These are phyloP conservation scores for Cymodocea nodosa DNA, from an alignment of 116 monocot species.

Conservation along the genomic window DNA sequence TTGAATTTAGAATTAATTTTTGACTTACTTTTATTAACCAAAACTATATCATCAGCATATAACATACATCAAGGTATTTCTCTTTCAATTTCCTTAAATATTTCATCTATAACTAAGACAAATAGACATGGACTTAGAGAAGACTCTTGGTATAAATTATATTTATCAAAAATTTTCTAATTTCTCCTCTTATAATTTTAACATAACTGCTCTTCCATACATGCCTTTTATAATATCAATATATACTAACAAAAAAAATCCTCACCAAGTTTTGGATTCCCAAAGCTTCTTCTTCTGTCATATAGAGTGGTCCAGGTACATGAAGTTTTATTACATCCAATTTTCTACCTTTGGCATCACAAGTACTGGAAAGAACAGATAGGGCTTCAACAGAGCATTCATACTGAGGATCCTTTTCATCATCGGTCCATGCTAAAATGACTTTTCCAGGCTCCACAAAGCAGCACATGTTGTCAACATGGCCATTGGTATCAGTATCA, in stretches of 20 bases:
- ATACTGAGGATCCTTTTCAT: slow-evolving; percentile 79
- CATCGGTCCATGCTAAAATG: slow-evolving; percentile 86
- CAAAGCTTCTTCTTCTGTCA: slow-evolving; percentile 71
- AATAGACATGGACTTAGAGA: too few relatives aligned
- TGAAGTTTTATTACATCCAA: slow-evolving; percentile 72
- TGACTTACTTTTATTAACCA: too few relatives aligned
- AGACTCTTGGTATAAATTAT: too few relatives aligned
- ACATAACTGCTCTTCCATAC: too few relatives aligned
- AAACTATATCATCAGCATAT: too few relatives aligned
- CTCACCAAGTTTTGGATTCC: slow-evolving; percentile 40
- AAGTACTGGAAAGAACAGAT: slow-evolving; percentile 34
- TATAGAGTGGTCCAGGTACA: slow-evolving; percentile 81
- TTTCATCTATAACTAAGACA: too few relatives aligned
- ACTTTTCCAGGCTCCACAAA: slow-evolving; percentile 75
- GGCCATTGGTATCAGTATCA: slow-evolving; percentile 94
- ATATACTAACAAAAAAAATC: not conserved
- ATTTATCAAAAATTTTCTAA: too few relatives aligned
- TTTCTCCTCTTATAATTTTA: too few relatives aligned
- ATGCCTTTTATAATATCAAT: too few relatives aligned
- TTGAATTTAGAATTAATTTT: too few relatives aligned
- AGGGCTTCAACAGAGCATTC: slow-evolving; percentile 61
- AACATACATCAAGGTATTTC: too few relatives aligned
- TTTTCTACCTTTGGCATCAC: slow-evolving; percentile 75
- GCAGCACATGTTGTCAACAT: slow-evolving; percentile 93
- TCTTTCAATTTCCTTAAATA: too few relatives aligned